A percentile compares a stretch with the other conserved stretches of the same genome.
Evolutionary conservation across 345 rosid species (phyloP).

Genomic region (Hirschfeldia incana): DNA sequence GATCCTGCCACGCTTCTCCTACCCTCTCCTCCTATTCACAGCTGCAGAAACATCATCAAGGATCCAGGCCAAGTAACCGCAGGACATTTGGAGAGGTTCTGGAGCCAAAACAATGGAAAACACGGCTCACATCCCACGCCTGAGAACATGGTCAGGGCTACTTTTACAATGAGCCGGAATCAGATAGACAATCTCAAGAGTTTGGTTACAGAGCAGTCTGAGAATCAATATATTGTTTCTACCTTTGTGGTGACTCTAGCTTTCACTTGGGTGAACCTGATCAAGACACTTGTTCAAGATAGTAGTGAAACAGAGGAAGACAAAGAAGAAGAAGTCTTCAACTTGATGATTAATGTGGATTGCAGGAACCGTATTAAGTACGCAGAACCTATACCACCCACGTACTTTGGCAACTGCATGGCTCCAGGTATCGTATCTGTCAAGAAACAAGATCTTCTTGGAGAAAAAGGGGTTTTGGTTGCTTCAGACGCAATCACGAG

Average conservation of each 20-base stretch:
- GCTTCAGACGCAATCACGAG: conserved; percentile 37
- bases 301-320: conserved; percentile 5
- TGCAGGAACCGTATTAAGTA: conserved; percentile 37
- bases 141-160: conserved; percentile 38
- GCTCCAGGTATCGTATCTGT: conserved; percentile 28
- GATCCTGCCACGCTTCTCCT: not conserved
- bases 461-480: conserved; percentile 25
- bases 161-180: conserved; percentile 30
- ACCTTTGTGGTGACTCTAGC: conserved; percentile 43
- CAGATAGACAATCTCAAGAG: conserved; percentile 37
- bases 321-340: not conserved
- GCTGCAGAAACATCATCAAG: conserved; percentile 37
- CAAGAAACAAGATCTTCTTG: conserved; percentile 38
- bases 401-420: conserved; percentile 54
- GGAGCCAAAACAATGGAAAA: conserved; percentile 18
- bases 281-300: conserved; percentile 24
- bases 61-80: conserved; percentile 38
- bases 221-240: conserved; percentile 15
- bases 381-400: conserved; percentile 32
- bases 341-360: conserved; percentile 36
- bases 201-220: conserved; percentile 21
- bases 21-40: conserved; percentile 18
- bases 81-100: conserved; percentile 27
- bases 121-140: not conserved
- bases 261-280: conserved; percentile 41